Evolutionary conservation across 805 yeast genomes (phyloP).

Genomic region (Alloascoidea africana): DNA sequence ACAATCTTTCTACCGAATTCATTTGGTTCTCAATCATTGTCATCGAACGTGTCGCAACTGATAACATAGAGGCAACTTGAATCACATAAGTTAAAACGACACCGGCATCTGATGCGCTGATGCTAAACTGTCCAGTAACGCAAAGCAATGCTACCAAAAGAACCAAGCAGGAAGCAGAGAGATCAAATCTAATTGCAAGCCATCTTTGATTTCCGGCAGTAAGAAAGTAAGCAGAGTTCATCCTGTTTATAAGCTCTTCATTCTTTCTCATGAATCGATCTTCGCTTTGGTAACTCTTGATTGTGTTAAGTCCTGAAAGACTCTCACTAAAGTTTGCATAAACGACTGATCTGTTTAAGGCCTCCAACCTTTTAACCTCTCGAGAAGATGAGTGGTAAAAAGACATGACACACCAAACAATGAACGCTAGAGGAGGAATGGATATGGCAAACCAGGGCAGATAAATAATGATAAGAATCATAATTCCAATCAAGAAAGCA

Average conservation of each 20-base stretch:
- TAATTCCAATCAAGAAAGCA: conserved; percentile 35
- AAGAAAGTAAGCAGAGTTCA: conserved; percentile 42
- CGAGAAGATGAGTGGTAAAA: conserved; percentile 43
- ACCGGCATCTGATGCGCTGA: conserved; percentile 41
- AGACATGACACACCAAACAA: conserved; percentile 24
- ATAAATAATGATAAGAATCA: conserved; percentile 44
- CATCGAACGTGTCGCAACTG: conserved; percentile 33
- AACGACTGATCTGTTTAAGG: conserved; percentile 41
- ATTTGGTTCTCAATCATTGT: conserved; percentile 46
- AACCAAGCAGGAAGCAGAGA: conserved; percentile 27
- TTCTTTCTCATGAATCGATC: conserved; percentile 26
- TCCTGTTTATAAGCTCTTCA: conserved; percentile 24
- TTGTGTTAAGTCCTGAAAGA: conserved; percentile 36
- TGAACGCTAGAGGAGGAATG: conserved; percentile 32
- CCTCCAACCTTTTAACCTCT: conserved; percentile 46
- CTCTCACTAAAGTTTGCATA: conserved; percentile 45
- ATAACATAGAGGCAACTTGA: conserved; percentile 30
- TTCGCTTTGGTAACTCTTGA: conserved; percentile 31
- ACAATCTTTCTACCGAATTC: conserved; percentile 49
- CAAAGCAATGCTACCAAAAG: conserved; percentile 32
- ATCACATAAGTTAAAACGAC: conserved; percentile 37
- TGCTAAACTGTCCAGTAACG: conserved; percentile 33
- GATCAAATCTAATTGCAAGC: conserved; percentile 35
- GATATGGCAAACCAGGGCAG: conserved; percentile 55
- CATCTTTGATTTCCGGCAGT: conserved; percentile 43